Evolutionary conservation across 371 early-diverging fungal species (phyloP).

Genomic region (Apophysomyces sp.): DNA sequence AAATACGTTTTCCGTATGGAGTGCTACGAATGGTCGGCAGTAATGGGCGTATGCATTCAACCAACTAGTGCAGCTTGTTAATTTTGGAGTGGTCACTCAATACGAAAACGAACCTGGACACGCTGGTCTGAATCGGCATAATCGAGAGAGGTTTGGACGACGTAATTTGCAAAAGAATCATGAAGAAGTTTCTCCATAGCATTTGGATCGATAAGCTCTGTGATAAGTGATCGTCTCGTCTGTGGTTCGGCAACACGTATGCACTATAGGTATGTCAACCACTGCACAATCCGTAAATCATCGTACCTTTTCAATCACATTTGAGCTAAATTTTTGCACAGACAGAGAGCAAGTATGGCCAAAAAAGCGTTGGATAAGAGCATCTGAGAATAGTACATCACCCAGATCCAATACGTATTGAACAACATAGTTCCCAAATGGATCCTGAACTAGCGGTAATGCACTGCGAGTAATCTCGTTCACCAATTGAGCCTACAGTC

Average conservation of each 20-base stretch:
- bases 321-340: slow-evolving; percentile 90
- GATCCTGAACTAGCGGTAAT: slow-evolving; percentile 85
- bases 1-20: slow-evolving; percentile 88
- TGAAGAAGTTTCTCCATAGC: slow-evolving; percentile 74
- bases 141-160: slow-evolving; percentile 91
- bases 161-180: slow-evolving; percentile 91
- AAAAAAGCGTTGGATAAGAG: slow-evolving; percentile 75
- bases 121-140: slow-evolving; percentile 77
- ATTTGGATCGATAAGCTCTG: slow-evolving; percentile 68
- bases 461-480: slow-evolving; percentile 75
- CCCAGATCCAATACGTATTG: slow-evolving; percentile 92
- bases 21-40: slow-evolving; percentile 81
- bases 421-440: slow-evolving; percentile 98
- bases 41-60: slow-evolving; percentile 77
- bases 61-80: slow-evolving; percentile 38
- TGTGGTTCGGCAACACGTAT: slow-evolving; percentile 78
- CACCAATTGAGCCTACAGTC: slow-evolving; percentile 63
- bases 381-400: slow-evolving; percentile 65
- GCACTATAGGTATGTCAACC: slow-evolving; percentile 44
- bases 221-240: slow-evolving; percentile 68
- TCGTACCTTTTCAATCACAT: slow-evolving; percentile 86
- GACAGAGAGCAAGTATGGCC: slow-evolving; percentile 74
- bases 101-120: slow-evolving; percentile 36
- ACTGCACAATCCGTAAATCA: background rate
- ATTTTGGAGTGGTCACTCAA: background rate